Evolutionary conservation across 2,329 filamentous ascomycete species (phyloP), one percentile per base, ranked within the genome.

Genomic region (Teratosphaeria zuluensis): DNA sequence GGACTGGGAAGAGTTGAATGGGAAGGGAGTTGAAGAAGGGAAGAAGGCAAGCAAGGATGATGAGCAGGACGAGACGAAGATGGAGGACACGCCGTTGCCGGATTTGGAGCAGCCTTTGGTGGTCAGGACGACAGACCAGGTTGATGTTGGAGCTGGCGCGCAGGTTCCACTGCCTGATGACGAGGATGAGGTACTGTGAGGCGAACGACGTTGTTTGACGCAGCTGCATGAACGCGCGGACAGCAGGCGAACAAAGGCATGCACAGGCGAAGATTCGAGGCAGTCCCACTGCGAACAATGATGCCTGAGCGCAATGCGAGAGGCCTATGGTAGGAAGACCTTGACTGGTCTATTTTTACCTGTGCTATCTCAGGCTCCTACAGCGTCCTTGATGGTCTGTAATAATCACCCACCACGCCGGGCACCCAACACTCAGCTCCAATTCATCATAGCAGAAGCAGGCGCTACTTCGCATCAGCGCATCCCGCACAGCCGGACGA

Each of bases 1-100:
- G 46, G 66, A 65, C 30, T 73, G 71, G 71, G 70, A 73, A 28
- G 66, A 69, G 30, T 53, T 72, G 58, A 72, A 73, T 54, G 66
- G 63, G 28, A 66, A 68, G 59, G 54, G 61, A 35, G 61, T 57
- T 11, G 60, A 52, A 14, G 53, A 31, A 6, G 55, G 51, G 12
- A 58, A 58, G 53, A 52, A 53, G 56, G 56, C 53, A 6, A 35
- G 52, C 31, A 56, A 57, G 28, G 52, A 46, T n/a, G 38, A 11
- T 4, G 52, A 57, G 56, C 3, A 33, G 42, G 24, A 30, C 42
- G 57, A 32, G 55, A 58, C 57, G 24, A 33, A 53, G 31, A 55
- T 55, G 51, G 59, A 58, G 19, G 59, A 53, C 11, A 53, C 55
- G 42, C 32, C 57, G 42, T 21, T 58, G 51, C 46, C 24, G 54